These are phyloP conservation scores for Fusarium pseudonygamai DNA, from an alignment of 2,329 filamentous ascomycete species.

Conservation along the genomic window DNA sequence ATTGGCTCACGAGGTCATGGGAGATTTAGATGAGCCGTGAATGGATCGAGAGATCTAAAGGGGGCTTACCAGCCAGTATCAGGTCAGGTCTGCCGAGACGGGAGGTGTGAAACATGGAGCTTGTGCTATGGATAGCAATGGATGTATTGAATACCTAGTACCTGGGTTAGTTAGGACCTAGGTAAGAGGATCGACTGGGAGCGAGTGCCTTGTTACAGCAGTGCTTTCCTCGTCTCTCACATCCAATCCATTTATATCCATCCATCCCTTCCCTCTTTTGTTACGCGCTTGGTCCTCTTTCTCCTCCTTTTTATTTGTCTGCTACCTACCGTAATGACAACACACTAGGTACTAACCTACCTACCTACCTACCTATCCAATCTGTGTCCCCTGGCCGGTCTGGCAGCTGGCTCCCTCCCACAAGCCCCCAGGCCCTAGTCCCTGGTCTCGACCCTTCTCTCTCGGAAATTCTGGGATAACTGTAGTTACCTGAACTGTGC, in stretches of 20 bases:
- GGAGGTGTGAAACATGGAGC: slow-evolving; percentile 2
- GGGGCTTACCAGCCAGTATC: background rate
- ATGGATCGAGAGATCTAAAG: background rate
- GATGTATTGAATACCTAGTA: background rate
- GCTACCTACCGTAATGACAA: background rate
- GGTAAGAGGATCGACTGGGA: background rate
- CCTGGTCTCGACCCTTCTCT: background rate
- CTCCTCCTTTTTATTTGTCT: background rate
- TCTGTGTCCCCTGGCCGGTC: background rate
- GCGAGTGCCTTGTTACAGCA: background rate
- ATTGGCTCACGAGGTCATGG: slow-evolving; percentile 6
- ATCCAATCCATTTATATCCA: background rate
- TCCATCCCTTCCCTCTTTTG: background rate
- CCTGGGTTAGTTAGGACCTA: no score
- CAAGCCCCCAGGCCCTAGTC: background rate
- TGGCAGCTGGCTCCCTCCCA: background rate
- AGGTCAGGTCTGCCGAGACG: background rate
- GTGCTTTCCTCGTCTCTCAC: background rate
- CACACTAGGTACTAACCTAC: background rate
- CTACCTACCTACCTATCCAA: background rate
- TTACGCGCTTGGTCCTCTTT: background rate
- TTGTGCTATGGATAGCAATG: background rate
- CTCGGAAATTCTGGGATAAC: background rate
- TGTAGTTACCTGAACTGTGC: background rate
- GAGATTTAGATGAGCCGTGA: slow-evolving; percentile 1